Evolutionary conservation across 2,329 filamentous ascomycete genomes (phyloP), one percentile per base, ranked within the genome.

Genomic region (Trichoderma guizhouense): DNA sequence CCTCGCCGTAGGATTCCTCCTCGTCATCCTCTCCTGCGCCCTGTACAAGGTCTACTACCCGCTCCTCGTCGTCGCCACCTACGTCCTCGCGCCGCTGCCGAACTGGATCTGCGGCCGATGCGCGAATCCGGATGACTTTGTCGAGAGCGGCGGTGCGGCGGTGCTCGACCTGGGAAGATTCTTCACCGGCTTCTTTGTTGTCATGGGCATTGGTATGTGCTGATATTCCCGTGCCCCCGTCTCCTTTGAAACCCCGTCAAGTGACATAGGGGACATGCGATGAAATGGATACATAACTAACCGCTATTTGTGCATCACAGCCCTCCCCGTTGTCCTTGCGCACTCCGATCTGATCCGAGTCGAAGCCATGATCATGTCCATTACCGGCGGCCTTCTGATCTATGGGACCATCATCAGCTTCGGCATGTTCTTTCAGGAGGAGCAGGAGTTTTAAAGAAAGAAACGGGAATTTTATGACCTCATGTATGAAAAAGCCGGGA

Each of bases 371-470:
- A 85, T 94, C 80, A 99, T 99, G 96, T 97, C 93, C 67, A 92
- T 99, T 77, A 84, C 95, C 67, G 96, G 96, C 32, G 96, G 96
- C 67, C 85, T 98, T 72, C 85, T 99, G 80, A 99, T 99, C 81
- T 99, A 99, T 83, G 93, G 94, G 71, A 99, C 96, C 63, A 98
- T 99, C 80, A 97, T 99, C 83, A 96, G 93, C 84, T 99, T 99
- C 83, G 92, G 93, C 76, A 93, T 98, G 90, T 99, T 98, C 85
- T 99, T 99, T 87, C 92, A 95, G 81, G 95, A 98, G 83, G 94
- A 98, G 81, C 93, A 97, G 80, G 96, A 98, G 78, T 99, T 98
- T 82, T 98, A 84, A 84, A 47, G 14, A 15, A 32, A 26, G 28
- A 26, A 18, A 26, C 11, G 11, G 26, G 53, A n/a, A 8, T 14